These are phyloP conservation scores for Exophiala mesophila DNA, from an alignment of 2,329 filamentous ascomycete species.

Conservation along the genomic window DNA sequence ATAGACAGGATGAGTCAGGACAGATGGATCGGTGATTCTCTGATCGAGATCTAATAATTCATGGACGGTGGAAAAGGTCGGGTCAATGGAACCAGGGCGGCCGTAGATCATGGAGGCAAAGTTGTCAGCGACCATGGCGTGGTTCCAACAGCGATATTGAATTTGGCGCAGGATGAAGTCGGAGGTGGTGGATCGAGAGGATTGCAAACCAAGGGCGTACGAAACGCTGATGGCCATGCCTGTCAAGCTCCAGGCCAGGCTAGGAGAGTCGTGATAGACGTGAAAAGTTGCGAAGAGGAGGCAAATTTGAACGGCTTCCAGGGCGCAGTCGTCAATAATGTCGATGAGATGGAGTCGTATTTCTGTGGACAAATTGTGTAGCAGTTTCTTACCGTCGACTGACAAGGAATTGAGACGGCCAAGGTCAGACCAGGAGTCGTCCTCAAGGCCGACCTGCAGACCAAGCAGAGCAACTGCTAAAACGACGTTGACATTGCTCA, in stretches of 20 bases:
- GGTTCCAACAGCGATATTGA: constrained; percentile 29
- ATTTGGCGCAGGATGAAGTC: constrained; percentile 23
- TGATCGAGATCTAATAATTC: constrained; percentile 28
- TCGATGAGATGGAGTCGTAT: constrained; percentile 19
- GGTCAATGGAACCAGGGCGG: constrained; percentile 1
- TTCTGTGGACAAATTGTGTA: constrained; percentile 6
- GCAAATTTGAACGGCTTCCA: constrained; percentile 23
- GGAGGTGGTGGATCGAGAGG: not conserved
- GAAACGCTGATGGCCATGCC: constrained; percentile 22
- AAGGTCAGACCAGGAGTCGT: not conserved
- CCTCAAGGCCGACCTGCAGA: not conserved
- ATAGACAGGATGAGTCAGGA: constrained; percentile 4
- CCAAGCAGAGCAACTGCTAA: not conserved
- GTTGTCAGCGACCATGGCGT: constrained; percentile 28
- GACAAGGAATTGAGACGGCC: constrained; percentile 5
- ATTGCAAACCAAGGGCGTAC: constrained; percentile 19
- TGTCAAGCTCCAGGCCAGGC: constrained; percentile 19
- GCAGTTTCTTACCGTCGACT: not conserved
- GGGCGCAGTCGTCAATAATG: constrained; percentile 18
- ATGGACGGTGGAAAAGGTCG: constrained; percentile 21
- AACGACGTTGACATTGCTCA: constrained; percentile 1
- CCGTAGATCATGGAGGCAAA: constrained; percentile 29
- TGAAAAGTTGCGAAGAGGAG: constrained; percentile 11
- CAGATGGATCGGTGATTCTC: constrained; percentile 6
- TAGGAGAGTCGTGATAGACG: constrained; percentile 22